phyloP scores from a whole-genome alignment of 1,139 yeast species.

The Sugiyamaella neomexicana region DNA sequence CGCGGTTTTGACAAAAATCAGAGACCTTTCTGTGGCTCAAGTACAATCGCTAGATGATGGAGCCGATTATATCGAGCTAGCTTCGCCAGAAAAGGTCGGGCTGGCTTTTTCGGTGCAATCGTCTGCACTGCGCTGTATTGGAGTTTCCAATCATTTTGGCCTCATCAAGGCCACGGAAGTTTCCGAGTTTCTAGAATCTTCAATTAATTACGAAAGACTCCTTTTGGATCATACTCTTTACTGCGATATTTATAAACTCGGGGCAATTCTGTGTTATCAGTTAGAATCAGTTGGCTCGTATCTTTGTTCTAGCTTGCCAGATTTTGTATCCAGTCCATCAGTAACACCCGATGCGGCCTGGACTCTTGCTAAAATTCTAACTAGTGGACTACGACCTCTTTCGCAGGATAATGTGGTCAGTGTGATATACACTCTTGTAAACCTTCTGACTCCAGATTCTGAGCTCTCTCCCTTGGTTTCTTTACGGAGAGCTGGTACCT shows the following conservation, averaged over 20 bases:
- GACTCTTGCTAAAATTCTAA: conserved; percentile 44
- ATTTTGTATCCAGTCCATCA: conserved; percentile 48
- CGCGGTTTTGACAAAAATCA: conserved; percentile 28
- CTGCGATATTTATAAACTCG: conserved; percentile 53
- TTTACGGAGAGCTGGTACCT: conserved; percentile 14
- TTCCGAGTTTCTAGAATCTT: conserved; percentile 39
- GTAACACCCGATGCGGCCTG: conserved; percentile 30
- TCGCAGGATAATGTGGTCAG: conserved; percentile 83
- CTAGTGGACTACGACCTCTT: conserved; percentile 47
- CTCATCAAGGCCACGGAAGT: conserved; percentile 37
- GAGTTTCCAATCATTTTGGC: conserved; percentile 42
- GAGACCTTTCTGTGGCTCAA: conserved; percentile 38
- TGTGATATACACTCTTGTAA: conserved; percentile 81
- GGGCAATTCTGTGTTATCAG: conserved; percentile 54
- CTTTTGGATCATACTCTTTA: conserved; percentile 43
- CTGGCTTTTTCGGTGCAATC: conserved; percentile 48
- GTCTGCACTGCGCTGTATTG: conserved; percentile 46
- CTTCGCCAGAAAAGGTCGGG: conserved; percentile 44
- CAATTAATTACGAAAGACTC: conserved; percentile 39
- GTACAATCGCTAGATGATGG: conserved; percentile 47
- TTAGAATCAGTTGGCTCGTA: conserved; percentile 37
- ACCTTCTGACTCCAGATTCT: conserved; percentile 63
- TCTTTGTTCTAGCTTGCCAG: conserved; percentile 37
- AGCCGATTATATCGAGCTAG: conserved; percentile 45
- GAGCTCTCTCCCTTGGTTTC: conserved; percentile 18